Evolutionary conservation across 1,284 basidiomycete species (phyloP).

Genomic region (Malassezia furfur): DNA sequence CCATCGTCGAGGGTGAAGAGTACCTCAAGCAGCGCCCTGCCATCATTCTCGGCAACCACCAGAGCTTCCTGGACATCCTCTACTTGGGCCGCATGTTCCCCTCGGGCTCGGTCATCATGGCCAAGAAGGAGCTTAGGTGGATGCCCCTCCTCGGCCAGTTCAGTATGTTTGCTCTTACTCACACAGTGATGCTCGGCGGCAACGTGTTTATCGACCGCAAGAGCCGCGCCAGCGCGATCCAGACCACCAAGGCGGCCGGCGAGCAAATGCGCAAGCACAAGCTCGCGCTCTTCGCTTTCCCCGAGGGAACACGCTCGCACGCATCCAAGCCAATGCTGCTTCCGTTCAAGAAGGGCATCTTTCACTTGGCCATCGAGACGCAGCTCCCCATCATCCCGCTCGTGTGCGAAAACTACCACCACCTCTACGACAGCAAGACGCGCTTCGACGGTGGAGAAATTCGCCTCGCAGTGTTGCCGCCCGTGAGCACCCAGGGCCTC

Average conservation of each 20-base stretch:
- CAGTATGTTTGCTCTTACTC: conserved; percentile 46
- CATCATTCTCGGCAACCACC: conserved; percentile 82
- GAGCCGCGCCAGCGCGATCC: conserved; percentile 65
- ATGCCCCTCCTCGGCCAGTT: conserved; percentile 79
- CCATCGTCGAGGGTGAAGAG: conserved; percentile 71
- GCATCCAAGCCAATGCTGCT: conserved; percentile 50
- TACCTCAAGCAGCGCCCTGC: conserved; percentile 61
- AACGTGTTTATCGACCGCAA: conserved; percentile 86
- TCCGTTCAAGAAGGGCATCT: conserved; percentile 95
- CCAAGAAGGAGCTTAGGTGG: conserved; percentile 83
- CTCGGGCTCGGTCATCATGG: conserved; percentile 72
- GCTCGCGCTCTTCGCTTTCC: conserved; percentile 55
- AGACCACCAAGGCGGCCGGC: conserved; percentile 67
- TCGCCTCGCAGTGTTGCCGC: conserved; percentile 70
- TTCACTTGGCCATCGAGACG: conserved; percentile 85
- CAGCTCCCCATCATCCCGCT: conserved; percentile 69
- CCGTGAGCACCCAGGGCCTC: conserved; percentile 62
- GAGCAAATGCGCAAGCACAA: conserved; percentile 66
- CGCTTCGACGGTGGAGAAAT: conserved; percentile 69
- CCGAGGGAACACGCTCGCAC: conserved; percentile 52
- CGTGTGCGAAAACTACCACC: conserved; percentile 87
- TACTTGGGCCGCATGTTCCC: conserved; percentile 79
- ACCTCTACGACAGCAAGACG: conserved; percentile 63
- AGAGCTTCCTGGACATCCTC: conserved; percentile 52
- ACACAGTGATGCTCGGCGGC: conserved; percentile 64